Base-by-base conservation (phyloP, 805 yeast species). In the Zygoascus ofunaensis region DNA sequence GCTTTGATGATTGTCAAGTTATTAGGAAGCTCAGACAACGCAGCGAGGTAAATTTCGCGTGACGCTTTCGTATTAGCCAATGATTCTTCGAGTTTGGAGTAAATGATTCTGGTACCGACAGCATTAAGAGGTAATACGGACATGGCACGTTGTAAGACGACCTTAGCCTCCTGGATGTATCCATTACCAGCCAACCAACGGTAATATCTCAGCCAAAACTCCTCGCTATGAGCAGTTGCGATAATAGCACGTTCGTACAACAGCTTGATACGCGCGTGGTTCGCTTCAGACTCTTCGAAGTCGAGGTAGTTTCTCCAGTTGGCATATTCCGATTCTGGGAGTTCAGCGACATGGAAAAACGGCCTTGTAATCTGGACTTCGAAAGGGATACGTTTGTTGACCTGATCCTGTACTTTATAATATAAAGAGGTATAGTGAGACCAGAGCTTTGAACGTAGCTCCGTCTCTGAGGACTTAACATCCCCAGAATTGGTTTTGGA, bases 201-300 rank as follows among this genome's bases (percentile, higher is more conserved):
- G 5, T 76, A 47, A 57, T 82, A 89, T 44, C 72, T 72, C 15
- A 77, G 55, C 97, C 97, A 90, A 17, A 86, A 58, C 14, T 65
- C 66, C 26, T 76, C 77, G 39, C 71, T 66, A 18, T 63, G 62
- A 34, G 87, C 82, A 42, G 80, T 73, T 0, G 59, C 53, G 5
- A 54, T 49, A 0, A 90, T 63, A 15, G 86, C 76, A 45, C 96
- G 69, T 58, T 84, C 90, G 60, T 81, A 89, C 1, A 84, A 55
- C 5, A 72, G 63, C 5, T 61, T 59, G 1, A 74, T 65, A 19
- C 63, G 53, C 3, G 49, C 49, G 5, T 47, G 30, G 19, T 46
- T 48, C 5, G 24, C 4, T 37, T 62, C 63, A 1, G 51, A 41
- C 4, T 72, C 67, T 45, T 77, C 81, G 55, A 69, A 74, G 18